phyloP scores from a whole-genome alignment of 164 flowering plant genomes.

The Liquidambar formosana region DNA sequence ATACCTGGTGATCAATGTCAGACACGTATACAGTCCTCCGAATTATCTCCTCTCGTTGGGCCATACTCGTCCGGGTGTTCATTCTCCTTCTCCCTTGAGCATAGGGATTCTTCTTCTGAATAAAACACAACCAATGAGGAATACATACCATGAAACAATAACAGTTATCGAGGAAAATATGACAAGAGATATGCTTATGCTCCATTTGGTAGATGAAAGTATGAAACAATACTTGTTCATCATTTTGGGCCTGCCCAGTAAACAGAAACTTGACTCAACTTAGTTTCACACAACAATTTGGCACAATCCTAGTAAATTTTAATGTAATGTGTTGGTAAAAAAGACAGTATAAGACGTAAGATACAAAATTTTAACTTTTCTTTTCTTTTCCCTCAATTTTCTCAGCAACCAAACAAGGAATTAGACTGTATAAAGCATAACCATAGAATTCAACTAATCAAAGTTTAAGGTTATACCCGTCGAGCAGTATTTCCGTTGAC shows the following conservation, averaged over 20 bases:
- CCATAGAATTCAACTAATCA: background rate
- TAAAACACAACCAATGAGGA: background rate
- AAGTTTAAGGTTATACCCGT: slow-evolving; percentile 8
- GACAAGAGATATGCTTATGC: too few relatives aligned
- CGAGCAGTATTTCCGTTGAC: slow-evolving; percentile 29
- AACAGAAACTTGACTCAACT: too few relatives aligned
- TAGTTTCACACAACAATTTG: too few relatives aligned
- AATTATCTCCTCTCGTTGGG: slow-evolving; percentile 81
- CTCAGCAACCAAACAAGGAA: background rate
- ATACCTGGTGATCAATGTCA: slow-evolving; percentile 94
- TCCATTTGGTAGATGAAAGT: too few relatives aligned
- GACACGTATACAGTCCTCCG: slow-evolving; percentile 91
- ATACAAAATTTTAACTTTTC: background rate
- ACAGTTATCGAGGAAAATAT: too few relatives aligned
- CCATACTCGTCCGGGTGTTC: slow-evolving; percentile 77
- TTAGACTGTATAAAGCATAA: background rate
- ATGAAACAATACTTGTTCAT: too few relatives aligned
- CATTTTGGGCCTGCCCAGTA: too few relatives aligned
- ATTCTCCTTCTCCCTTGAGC: slow-evolving; percentile 64
- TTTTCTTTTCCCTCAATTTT: background rate
- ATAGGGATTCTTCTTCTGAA: slow-evolving; percentile 58
- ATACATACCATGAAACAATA: background rate
- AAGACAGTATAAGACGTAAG: slow-evolving; percentile 1
- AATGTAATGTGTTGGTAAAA: background rate
- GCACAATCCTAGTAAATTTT: too few relatives aligned